Base-by-base conservation (phyloP, 805 yeast genomes). In the Starmera pachycereana region DNA sequence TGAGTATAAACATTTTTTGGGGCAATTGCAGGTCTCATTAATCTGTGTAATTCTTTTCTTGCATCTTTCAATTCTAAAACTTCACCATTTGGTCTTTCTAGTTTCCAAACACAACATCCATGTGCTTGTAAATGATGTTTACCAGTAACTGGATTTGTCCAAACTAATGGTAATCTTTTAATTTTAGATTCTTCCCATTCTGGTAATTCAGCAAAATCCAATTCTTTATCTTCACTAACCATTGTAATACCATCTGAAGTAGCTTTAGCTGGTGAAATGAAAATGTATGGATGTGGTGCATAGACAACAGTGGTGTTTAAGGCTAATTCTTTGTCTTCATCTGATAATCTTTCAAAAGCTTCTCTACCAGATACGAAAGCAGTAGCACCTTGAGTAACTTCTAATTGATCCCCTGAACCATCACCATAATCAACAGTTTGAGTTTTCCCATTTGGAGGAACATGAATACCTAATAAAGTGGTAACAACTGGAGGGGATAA, bases 281-380 rank as follows among this genome's bases (percentile, higher is more conserved):
- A 85, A 43, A 87, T 87, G 61, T 86, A 87, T 34, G 96, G 95
- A 58, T 87, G 95, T 32, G 96, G 96, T 13, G 95, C 95, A 58
- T 87, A 87, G 36, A 79, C 85, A 18, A 87, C 90, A 4, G 76
- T 78, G n/a, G 94, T 81, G 54, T 72, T 69, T 44, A 85, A 68
- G 2, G 89, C 95, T 47, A 78, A 70, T 45, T 81, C 65, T 60
- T 86, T 74, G 45, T 86, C 92, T 54, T 80, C 85, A 6, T 69
- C 75, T 8, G 79, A 67, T 40, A 87, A 68, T 19, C 69, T 51
- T 33, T 78, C 76, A 54, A 81, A 87, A 0, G 95, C 94, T 31
- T 68, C 74, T 34, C 77, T 81, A n/a, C 96, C 95, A 35, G 87
- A 77, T 12, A 84, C 84, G 59, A 87, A 87, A 18, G 92, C 88